Percentiles rank a stretch among this genome's conserved stretches.
These are phyloP conservation scores for Lepidium aucheri DNA, from an alignment of 345 rosid species.

Conservation along the genomic window DNA sequence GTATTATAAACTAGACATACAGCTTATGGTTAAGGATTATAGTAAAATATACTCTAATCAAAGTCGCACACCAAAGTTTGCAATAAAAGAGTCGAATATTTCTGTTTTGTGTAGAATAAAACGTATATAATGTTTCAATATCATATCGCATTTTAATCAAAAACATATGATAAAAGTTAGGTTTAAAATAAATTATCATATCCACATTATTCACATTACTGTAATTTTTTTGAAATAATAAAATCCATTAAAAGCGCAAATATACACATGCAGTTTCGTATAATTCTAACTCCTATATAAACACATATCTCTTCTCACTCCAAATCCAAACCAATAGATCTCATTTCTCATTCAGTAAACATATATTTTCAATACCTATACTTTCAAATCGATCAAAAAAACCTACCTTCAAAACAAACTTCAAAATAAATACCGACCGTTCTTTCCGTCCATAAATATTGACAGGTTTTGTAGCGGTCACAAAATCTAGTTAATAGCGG, in stretches of 20 bases:
- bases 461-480: too few relatives aligned
- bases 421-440: too few relatives aligned
- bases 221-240: neutral
- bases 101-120: neutral
- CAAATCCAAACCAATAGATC: slow-evolving; percentile 19
- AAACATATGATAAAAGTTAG: slow-evolving; percentile 19
- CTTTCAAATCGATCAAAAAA: slow-evolving; percentile 4
- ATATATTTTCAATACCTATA: slow-evolving; percentile 1
- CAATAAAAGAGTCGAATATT: slow-evolving; percentile 22
- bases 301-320: slow-evolving; percentile 8
- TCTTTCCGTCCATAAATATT: too few relatives aligned
- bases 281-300: slow-evolving; percentile 7
- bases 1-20: neutral
- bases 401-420: neutral
- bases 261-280: slow-evolving; percentile 16
- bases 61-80: neutral
- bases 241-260: slow-evolving; percentile 18
- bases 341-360: slow-evolving; percentile 5
- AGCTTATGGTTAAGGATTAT: neutral
- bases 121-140: neutral
- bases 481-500: too few relatives aligned
- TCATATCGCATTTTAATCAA: slow-evolving; percentile 16
- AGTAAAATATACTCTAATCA: slow-evolving; percentile 10
- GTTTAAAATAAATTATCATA: slow-evolving; percentile 2
- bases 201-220: slow-evolving; percentile 11